phyloP scores from a whole-genome alignment of 352 stramenopile species.

The Globisporangium splendens region DNA sequence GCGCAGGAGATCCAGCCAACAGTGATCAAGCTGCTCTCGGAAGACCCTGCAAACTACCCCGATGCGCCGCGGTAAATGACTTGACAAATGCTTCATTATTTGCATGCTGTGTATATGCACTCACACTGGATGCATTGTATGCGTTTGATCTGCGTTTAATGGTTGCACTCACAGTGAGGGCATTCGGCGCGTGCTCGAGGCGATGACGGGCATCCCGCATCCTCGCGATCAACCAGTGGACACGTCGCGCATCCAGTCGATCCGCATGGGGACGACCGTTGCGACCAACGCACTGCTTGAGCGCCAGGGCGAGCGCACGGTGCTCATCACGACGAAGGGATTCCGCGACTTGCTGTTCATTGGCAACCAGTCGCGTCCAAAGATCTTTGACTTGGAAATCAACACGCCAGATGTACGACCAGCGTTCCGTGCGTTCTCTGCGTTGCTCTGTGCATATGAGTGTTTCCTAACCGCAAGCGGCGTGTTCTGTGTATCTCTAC shows the following conservation, averaged over 20 bases:
- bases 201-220: conserved; percentile 89
- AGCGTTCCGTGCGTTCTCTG: background rate
- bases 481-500: conserved; percentile 6
- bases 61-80: conserved; percentile 90
- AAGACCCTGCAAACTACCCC: conserved; percentile 97
- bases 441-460: background rate
- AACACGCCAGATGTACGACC: conserved; percentile 70
- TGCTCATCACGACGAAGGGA: conserved; percentile 93
- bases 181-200: conserved; percentile 94
- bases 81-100: background rate
- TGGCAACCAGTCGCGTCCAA: conserved; percentile 96
- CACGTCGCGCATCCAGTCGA: conserved; percentile 91
- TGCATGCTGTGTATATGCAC: background rate
- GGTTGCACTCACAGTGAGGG: conserved; percentile 46
- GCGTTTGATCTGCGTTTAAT: background rate
- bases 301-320: conserved; percentile 93
- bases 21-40: conserved; percentile 97
- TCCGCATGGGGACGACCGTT: conserved; percentile 97
- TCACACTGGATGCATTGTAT: background rate
- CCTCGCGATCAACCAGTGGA: conserved; percentile 81
- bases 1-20: conserved; percentile 53
- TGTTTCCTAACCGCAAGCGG: conserved; percentile 1
- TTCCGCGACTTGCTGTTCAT: conserved; percentile 98
- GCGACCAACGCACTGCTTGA: conserved; percentile 99
- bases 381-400: conserved; percentile 98